Evolutionary conservation across 2,329 filamentous ascomycete species (phyloP).

Genomic region (Ceratocystis lukuohia): DNA sequence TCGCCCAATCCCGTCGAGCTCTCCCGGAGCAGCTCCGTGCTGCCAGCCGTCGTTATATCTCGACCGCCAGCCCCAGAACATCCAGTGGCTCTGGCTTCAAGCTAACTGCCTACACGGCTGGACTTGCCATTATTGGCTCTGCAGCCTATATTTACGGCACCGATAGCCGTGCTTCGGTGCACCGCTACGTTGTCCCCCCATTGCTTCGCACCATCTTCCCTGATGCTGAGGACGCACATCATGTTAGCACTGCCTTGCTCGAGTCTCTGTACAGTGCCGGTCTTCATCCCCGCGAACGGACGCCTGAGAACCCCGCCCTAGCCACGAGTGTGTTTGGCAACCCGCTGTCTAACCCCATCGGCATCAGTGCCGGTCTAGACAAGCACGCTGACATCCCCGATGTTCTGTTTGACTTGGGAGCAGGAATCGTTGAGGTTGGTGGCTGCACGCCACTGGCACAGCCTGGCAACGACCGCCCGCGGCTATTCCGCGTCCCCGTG

Average conservation of each 20-base stretch:
- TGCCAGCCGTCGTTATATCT: conserved; percentile 26
- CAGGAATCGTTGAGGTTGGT: conserved; percentile 81
- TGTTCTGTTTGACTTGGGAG: conserved; percentile 69
- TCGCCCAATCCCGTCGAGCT: conserved; percentile 19
- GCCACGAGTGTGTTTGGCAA: conserved; percentile 56
- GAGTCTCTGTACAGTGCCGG: conserved; percentile 60
- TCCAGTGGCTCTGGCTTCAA: conserved; percentile 26
- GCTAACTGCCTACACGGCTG: conserved; percentile 30
- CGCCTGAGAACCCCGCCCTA: conserved; percentile 30
- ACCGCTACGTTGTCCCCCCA: conserved; percentile 54
- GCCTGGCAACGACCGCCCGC: conserved; percentile 70
- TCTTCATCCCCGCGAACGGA: conserved; percentile 69
- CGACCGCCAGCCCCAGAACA: conserved; percentile 23
- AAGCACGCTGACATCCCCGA: conserved; percentile 86
- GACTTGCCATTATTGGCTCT: conserved; percentile 31
- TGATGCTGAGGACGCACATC: conserved; percentile 86
- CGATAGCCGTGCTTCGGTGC: conserved; percentile 57
- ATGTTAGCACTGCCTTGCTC: conserved; percentile 57
- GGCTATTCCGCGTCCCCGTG: conserved; percentile 73
- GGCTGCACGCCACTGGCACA: conserved; percentile 82
- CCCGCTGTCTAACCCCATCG: conserved; percentile 70
- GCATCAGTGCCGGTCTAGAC: conserved; percentile 89
- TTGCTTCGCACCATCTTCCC: conserved; percentile 51
- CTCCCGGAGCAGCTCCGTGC: conserved; percentile 12
- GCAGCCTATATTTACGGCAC: conserved; percentile 55